Base-by-base conservation (phyloP, 2,329 filamentous ascomycete genomes). In the Xylariaceae sp. region DNA sequence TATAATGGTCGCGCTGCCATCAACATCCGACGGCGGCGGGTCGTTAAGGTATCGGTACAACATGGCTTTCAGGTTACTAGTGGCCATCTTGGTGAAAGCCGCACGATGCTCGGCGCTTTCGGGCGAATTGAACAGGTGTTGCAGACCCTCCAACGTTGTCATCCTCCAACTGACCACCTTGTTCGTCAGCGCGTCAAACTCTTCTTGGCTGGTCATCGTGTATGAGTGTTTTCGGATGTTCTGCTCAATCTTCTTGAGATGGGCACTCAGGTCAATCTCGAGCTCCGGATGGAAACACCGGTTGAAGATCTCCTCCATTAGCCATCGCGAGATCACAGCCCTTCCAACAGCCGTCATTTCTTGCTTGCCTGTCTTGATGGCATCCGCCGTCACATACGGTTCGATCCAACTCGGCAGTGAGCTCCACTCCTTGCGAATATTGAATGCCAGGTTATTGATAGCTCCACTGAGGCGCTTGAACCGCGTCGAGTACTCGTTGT, bases 301-400 rank as follows among this genome's bases (percentile, higher is more conserved):
- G 72, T 95, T 87, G 72, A 97, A 96, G 49, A 97, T 84, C 70
- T 96, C 90, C 51, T 96, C 90, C 23, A 93, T 87, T 4, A 99
- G 77, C 91, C 93, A 99, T 61, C 87, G 85, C 34, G 89, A 89
- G 67, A 99, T 92, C 64, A 92, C 86, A 10, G 93, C 92, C 56
- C 93, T 86, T 13, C 94, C 94, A 23, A 96, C 88, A 4, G 92
- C 92, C 5, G 92, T 97, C 94, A 99, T 99, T 74, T 99, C 94
- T 73, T 97, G 92, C 71, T 92, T 96, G 62, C 92, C 94, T 8
- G 88, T 91, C 68, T 87, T 84, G 56, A 95, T 81, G 0, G 92
- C 93, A 68, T 96, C 92, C 55, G 88, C 81, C 73, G 93, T 97
- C 65, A 96, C 89, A 57, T 86, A 90, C 23, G 81, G 82, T 57